Conservation (phyloP, 768 basidiomycete genomes). For the Termitomyces sp. region DNA sequence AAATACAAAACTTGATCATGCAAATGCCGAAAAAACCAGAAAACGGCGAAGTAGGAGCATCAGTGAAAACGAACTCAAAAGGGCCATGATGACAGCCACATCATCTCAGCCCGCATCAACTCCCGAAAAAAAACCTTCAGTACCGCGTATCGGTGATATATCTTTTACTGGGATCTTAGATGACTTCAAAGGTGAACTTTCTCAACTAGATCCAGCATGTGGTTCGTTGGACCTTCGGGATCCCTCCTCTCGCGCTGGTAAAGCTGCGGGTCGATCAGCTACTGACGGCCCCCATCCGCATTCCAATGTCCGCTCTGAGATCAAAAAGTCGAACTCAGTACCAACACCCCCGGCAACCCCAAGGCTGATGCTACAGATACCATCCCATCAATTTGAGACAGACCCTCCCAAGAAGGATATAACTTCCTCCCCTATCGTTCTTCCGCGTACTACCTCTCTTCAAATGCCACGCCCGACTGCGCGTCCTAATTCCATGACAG, state of each 20-base stretch:
- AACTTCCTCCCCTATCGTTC: slow-evolving; percentile 33
- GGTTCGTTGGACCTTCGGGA: slow-evolving; percentile 60
- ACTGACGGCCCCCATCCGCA: slow-evolving; percentile 27
- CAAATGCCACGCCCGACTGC: slow-evolving; percentile 31
- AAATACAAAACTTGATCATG: slow-evolving; percentile 14
- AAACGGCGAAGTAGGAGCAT: slow-evolving; percentile 76
- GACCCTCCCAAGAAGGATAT: slow-evolving; percentile 19
- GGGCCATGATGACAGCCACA: slow-evolving; percentile 30
- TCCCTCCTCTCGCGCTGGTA: slow-evolving; percentile 56
- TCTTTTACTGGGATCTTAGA: slow-evolving; percentile 61
- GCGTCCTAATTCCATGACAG: slow-evolving; percentile 18
- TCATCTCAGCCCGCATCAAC: slow-evolving; percentile 35
- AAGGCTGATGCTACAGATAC: slow-evolving; percentile 27
- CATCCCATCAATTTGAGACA: slow-evolving; percentile 20
- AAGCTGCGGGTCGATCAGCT: slow-evolving; percentile 32
- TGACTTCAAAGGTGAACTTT: slow-evolving; percentile 72
- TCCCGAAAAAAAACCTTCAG: slow-evolving; percentile 15
- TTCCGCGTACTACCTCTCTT: slow-evolving; percentile 50
- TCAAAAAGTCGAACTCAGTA: slow-evolving; percentile 13
- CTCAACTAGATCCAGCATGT: slow-evolving; percentile 56
- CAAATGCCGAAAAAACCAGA: slow-evolving; percentile 22
- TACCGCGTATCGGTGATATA: slow-evolving; percentile 30
- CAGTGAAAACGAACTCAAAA: slow-evolving; percentile 58
- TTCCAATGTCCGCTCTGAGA: slow-evolving; percentile 19
- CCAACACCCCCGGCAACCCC: slow-evolving; percentile 20